A percentile compares a stretch with the other conserved stretches of the same genome.
Evolutionary conservation across 1,284 basidiomycete genomes (phyloP).

Genomic region (Fomes fomentarius): DNA sequence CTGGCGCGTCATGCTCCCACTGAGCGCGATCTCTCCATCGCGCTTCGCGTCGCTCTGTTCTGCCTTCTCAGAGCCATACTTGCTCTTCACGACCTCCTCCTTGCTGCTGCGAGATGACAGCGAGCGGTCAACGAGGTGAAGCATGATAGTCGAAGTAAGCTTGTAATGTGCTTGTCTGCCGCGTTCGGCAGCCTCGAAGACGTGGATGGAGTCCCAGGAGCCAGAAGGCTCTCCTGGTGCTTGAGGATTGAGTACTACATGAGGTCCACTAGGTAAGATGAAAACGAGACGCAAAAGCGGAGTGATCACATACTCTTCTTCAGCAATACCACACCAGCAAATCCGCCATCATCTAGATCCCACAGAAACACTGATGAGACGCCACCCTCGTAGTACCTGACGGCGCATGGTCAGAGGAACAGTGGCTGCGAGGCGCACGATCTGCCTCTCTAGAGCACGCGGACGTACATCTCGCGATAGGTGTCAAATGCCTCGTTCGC

Average conservation of each 20-base stretch:
- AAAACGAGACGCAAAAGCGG: background rate
- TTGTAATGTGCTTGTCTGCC: slow-evolving; percentile 95
- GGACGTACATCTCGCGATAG: slow-evolving; percentile 90
- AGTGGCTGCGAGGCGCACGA: background rate
- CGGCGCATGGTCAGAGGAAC: background rate
- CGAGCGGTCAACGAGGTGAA: slow-evolving; percentile 78
- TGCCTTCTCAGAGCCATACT: slow-evolving; percentile 36
- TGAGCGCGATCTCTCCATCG: slow-evolving; percentile 81
- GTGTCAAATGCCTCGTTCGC: slow-evolving; percentile 98
- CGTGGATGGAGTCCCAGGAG: slow-evolving; percentile 98
- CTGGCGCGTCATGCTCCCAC: slow-evolving; percentile 98
- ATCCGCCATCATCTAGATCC: slow-evolving; percentile 95
- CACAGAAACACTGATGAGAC: slow-evolving; percentile 98
- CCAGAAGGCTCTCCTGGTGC: slow-evolving; percentile 67
- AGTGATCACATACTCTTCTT: slow-evolving; percentile 89
- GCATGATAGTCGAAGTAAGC: slow-evolving; percentile 96
- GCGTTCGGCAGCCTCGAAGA: slow-evolving; percentile 92
- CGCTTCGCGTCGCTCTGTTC: slow-evolving; percentile 49
- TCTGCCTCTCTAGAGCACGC: background rate
- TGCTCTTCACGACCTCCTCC: slow-evolving; percentile 37
- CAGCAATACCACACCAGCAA: slow-evolving; percentile 95
- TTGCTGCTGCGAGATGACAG: slow-evolving; percentile 40
- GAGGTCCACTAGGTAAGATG: background rate
- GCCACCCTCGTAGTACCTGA: slow-evolving; percentile 95
- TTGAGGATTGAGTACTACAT: slow-evolving; percentile 61